Evolutionary conservation across 495 filamentous ascomycete species (phyloP), one percentile per base, ranked within the genome.

Genomic region (Bacidia rubella): DNA sequence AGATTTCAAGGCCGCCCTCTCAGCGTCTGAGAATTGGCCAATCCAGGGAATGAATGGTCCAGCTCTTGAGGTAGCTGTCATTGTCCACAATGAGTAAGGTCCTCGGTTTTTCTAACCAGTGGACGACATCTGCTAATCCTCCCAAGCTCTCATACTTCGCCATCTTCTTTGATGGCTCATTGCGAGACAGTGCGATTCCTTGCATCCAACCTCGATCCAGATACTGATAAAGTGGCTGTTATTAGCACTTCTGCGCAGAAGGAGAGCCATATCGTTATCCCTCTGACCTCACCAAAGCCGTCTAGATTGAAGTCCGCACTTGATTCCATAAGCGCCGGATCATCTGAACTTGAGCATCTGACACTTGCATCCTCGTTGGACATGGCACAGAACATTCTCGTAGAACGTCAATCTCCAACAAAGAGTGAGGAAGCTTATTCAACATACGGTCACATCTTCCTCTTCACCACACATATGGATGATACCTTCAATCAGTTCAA

Each of bases 391-490:
- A 20, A n/a, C 17, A 9, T 20, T 9, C 19, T 44, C 7, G 9
- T 44, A 5, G 20, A 22, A 22, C 41, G 5, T 44, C 20, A 9
- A 9, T n/a, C 9, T 44, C 5, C 17, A 22, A 20, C 5, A 9
- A 17, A 22, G n/a, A 32, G 32, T 20, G 25, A 38, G 22, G 47
- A 38, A 15, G 47, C n/a, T 26, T 7, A 29, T 11, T 26, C 50
- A n/a, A 49, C 53, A 4, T 57, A 52, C 12, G 55, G 63, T 29
- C 63, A 65, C 32, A 51, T 64, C 21, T 60, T 64, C 22, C 20
- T 65, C 4, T 46, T 65, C 5, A 64, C 63, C n/a, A 32, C 55
- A 0, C 53, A 55, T 44, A 29, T 43, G 5, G 35, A 25, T 39
- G 41, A 42, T 2, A 47, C 55, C 4, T 27, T 57, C 23, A 46